A percentile compares a stretch with the other conserved stretches of the same genome.
These are phyloP conservation scores for Crithidia brevicula DNA, from an alignment of 208 protist species.

Conservation along the genomic window DNA sequence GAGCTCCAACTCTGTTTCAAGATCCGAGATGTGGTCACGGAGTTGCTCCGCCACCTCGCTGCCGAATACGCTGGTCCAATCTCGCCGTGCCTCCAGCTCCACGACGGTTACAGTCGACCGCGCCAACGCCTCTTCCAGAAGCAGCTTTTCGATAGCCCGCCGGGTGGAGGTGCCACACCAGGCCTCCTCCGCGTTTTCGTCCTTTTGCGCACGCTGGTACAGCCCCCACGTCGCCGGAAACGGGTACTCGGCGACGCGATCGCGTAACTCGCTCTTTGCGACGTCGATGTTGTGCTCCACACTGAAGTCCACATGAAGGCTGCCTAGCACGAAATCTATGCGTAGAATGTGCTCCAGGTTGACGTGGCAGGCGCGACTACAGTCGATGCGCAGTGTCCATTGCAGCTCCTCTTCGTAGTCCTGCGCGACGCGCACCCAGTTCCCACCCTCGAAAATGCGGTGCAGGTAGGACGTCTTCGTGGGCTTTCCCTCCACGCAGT, in stretches of 20 bases:
- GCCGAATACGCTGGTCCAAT: background rate
- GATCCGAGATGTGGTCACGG: background rate
- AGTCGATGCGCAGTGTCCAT: conserved; percentile 34
- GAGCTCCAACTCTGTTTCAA: conserved; percentile 48
- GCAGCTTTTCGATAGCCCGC: background rate
- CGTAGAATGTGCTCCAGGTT: conserved; percentile 28
- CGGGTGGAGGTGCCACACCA: too few species aligned
- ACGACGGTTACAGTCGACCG: conserved; percentile 13
- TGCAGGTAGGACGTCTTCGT: background rate
- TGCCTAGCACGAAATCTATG: conserved; percentile 31
- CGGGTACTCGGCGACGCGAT: conserved; percentile 14
- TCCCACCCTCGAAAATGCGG: conserved; percentile 29
- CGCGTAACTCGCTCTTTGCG: conserved; percentile 5
- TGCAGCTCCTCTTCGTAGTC: conserved; percentile 27
- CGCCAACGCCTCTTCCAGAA: conserved; percentile 20
- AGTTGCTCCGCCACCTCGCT: conserved; percentile 12
- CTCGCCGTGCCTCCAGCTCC: conserved; percentile 10
- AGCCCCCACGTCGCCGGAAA: conserved; percentile 16
- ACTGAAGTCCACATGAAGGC: conserved; percentile 37
- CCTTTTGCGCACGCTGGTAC: conserved; percentile 4
- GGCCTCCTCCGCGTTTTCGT: background rate
- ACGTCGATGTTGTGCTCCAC: conserved; percentile 50
- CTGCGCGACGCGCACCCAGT: conserved; percentile 33
- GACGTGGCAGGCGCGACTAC: conserved; percentile 42
- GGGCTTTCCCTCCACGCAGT: conserved; percentile 12